Evolutionary conservation across 768 basidiomycete species (phyloP), one percentile per base, ranked within the genome.

Genomic region (Lactifluus echinatus): DNA sequence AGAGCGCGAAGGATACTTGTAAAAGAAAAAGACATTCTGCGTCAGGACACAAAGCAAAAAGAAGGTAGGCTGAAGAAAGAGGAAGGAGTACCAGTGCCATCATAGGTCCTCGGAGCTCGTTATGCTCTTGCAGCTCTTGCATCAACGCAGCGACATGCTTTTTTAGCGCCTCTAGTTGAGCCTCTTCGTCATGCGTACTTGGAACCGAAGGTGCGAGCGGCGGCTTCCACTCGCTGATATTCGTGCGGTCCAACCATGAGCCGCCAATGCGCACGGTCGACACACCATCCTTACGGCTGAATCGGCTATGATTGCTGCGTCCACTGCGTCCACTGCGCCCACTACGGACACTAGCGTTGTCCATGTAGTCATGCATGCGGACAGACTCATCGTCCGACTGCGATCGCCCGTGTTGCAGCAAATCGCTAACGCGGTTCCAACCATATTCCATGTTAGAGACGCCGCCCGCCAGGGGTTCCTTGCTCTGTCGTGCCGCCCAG

Each of bases 371-470:
- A 8, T 68, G 68, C n/a, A 78, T 76, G 47, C 71, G 70, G 11
- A 74, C 50, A 15, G 77, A 67, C 47, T 82, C 83, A 52, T 77
- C 76, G 53, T 88, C 84, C 21, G 86, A 83, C 23, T 73, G 68
- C 11, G 83, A 78, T 6, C 79, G 78, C 1, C 71, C 73, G 55
- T 80, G 80, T 19, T 74, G 69, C 39, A 75, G 64, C 3, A 76
- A 66, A 57, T 86, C 86, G 24, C 75, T 64, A 8, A 92, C 78
- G 19, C 90, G 80, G 69, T 83, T 94, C 96, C 96, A 99, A 8
- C 96, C 96, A 67, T 98, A 96, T 70, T 99, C 96, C 89, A 98
- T 95, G 73, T 98, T 99, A 48, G 92, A 93, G 8, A 99, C 94
- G 23, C 96, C 96, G 4, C 96, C 96, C 2, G 89, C 80, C 2